Evolutionary conservation across 2,329 filamentous ascomycete genomes (phyloP).

Genomic region (Clarireedia paspali): DNA sequence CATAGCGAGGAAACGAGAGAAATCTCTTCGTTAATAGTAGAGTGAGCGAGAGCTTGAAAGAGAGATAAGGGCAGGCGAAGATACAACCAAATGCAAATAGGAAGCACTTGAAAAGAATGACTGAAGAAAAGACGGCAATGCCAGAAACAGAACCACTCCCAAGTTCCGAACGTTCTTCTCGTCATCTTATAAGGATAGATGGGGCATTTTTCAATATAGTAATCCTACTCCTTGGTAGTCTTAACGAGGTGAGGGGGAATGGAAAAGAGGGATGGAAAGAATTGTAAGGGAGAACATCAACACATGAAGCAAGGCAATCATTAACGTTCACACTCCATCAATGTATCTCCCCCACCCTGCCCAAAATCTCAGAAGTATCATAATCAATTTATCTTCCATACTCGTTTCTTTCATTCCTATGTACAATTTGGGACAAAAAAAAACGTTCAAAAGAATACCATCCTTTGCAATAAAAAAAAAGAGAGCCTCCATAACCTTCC

Average conservation of each 20-base stretch:
- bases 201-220: not conserved
- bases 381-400: slow-evolving; percentile 13
- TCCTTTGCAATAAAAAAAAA: slow-evolving; percentile 8
- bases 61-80: not conserved
- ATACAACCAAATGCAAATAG: not conserved
- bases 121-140: not conserved
- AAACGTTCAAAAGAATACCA: slow-evolving; percentile 11
- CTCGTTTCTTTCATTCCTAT: slow-evolving; percentile 18
- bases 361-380: slow-evolving; percentile 5
- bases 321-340: too few relatives aligned
- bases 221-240: not conserved
- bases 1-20: slow-evolving; percentile 7
- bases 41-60: not conserved
- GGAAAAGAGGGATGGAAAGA: not conserved
- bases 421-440: slow-evolving; percentile 15
- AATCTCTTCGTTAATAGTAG: not conserved
- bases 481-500: not conserved
- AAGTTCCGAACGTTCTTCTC: not conserved
- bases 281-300: slow-evolving; percentile 1
- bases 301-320: slow-evolving; percentile 2
- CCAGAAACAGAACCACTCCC: not conserved
- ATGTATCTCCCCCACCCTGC: not conserved
- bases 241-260: slow-evolving; percentile 1
- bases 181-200: slow-evolving; percentile 4
- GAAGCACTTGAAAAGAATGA: not conserved